Evolutionary conservation across 202 grass and related monocot species (phyloP).

Genomic region (Panicum virgatum): DNA sequence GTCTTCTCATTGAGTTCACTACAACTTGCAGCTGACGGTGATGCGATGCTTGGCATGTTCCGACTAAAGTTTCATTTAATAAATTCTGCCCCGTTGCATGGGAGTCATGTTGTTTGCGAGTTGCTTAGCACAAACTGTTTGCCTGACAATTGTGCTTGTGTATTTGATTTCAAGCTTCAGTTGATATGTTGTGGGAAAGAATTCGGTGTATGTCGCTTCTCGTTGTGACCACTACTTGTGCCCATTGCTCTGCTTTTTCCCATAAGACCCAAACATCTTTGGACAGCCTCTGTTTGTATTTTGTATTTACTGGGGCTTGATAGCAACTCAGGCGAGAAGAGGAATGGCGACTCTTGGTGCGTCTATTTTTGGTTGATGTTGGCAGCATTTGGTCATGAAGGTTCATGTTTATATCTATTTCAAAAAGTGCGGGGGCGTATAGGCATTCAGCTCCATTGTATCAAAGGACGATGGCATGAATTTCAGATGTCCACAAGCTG

Average conservation of each 20-base stretch:
- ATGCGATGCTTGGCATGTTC: slow-evolving; percentile 1
- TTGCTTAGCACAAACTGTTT: slow-evolving; percentile 20
- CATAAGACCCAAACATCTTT: neutral
- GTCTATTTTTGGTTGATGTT: neutral
- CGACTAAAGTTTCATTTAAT: slow-evolving; percentile 30
- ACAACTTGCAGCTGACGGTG: neutral
- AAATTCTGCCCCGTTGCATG: slow-evolving; percentile 17
- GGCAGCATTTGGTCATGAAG: neutral
- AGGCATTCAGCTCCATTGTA: neutral
- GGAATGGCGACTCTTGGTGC: neutral
- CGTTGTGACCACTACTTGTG: neutral
- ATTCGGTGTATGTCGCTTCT: neutral
- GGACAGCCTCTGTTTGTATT: neutral
- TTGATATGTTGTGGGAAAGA: slow-evolving; percentile 9
- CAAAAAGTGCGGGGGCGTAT: neutral
- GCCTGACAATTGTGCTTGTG: neutral
- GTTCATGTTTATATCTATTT: neutral
- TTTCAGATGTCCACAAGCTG: no score
- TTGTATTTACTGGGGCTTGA: neutral
- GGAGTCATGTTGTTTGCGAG: slow-evolving; percentile 30
- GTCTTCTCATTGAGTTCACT: slow-evolving; percentile 24
- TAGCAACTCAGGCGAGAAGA: neutral
- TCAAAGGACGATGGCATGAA: neutral
- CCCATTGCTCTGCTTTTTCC: neutral
- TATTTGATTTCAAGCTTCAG: slow-evolving; percentile 22